A percentile compares a stretch with the other conserved stretches of the same genome.
Evolutionary conservation across 2,329 filamentous ascomycete genomes (phyloP).

Genomic region (Pseudogymnoascus sp.): DNA sequence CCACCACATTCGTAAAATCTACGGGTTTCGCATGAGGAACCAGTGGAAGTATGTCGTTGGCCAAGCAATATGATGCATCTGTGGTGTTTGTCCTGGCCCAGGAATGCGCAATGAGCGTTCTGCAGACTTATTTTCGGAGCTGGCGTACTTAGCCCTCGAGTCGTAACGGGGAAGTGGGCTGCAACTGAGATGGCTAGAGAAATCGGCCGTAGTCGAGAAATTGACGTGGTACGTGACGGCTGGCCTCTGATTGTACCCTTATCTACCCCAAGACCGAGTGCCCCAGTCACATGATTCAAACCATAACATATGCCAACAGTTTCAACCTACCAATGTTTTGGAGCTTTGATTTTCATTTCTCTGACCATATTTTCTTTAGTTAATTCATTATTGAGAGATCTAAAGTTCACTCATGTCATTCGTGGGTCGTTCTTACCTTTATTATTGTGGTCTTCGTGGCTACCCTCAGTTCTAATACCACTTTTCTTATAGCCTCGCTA

Average conservation of each 20-base stretch:
- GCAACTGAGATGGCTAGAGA: not conserved
- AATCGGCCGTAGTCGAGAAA: constrained; percentile 6
- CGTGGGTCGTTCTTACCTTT: not conserved
- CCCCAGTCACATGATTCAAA: not conserved
- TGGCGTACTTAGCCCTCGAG: not conserved
- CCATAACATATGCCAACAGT: not conserved
- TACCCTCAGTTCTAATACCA: not conserved
- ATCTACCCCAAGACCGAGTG: not conserved
- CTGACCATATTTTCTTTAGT: not conserved
- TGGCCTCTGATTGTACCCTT: not conserved
- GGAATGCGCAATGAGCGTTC: not conserved
- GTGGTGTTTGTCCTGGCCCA: constrained; percentile 16
- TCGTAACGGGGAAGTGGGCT: constrained; percentile 2
- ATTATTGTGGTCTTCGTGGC: not conserved
- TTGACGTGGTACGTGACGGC: not conserved
- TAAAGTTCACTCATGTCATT: not conserved
- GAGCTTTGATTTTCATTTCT: not conserved
- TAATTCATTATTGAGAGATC: not conserved
- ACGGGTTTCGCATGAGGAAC: constrained; percentile 28
- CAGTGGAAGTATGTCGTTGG: constrained; percentile 24
- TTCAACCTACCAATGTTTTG: not conserved
- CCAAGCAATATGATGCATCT: constrained; percentile 31
- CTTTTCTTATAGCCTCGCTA: not conserved
- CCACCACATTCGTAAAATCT: constrained; percentile 31
- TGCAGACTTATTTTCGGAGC: constrained; percentile 3